Evolutionary conservation across 2,329 filamentous ascomycete genomes (phyloP).

Genomic region (Ambrosiella cleistominuta): DNA sequence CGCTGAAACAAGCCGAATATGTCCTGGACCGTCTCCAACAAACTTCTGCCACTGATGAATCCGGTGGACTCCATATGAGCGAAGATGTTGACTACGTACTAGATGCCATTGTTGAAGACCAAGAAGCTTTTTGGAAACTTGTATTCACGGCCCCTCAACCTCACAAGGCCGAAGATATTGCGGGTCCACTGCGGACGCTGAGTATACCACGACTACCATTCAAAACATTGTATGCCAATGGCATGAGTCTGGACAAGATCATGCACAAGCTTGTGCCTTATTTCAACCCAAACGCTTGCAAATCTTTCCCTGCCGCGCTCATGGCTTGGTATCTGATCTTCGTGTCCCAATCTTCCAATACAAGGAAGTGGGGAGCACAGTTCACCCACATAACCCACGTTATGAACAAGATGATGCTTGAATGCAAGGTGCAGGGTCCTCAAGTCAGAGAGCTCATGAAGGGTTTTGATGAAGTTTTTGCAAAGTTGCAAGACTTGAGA

Average conservation of each 20-base stretch:
- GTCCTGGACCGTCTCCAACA: background rate
- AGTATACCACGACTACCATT: background rate
- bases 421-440: background rate
- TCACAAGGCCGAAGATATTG: background rate
- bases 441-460: slow-evolving; percentile 2
- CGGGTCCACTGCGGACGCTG: background rate
- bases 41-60: background rate
- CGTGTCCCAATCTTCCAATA: background rate
- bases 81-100: background rate
- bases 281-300: background rate
- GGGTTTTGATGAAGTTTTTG: background rate
- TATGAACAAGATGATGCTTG: slow-evolving; percentile 8
- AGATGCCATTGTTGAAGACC: slow-evolving; percentile 6
- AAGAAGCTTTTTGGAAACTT: slow-evolving; percentile 11
- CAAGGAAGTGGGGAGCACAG: background rate
- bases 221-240: background rate
- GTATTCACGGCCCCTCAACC: slow-evolving; percentile 3
- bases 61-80: background rate
- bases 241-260: slow-evolving; percentile 2
- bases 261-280: slow-evolving; percentile 6
- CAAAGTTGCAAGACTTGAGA: background rate
- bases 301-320: slow-evolving; percentile 1
- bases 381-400: slow-evolving; percentile 8
- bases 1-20: slow-evolving; percentile 4
- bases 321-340: slow-evolving; percentile 11